phyloP scores from a whole-genome alignment of 148 eudicot species.

The Polygonum maritimum region DNA sequence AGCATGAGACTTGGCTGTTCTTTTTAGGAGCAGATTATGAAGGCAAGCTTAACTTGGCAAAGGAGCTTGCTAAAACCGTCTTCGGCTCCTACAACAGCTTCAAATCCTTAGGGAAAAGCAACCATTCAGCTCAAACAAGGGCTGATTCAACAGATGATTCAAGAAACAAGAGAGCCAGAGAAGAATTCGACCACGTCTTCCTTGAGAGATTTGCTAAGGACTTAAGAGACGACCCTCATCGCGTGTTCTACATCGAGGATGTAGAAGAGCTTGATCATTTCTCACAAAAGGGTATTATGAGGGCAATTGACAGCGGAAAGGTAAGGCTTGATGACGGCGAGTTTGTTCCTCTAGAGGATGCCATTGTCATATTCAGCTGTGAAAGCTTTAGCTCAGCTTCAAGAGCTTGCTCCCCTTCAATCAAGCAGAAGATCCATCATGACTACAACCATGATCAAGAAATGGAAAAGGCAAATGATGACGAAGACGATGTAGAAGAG shows the following conservation, averaged over 20 bases:
- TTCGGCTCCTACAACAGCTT: constrained; percentile 28
- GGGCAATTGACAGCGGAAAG: constrained; percentile 41
- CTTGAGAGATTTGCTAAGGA: constrained; percentile 41
- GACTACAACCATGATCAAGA: constrained; percentile 11
- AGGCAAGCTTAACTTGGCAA: constrained; percentile 32
- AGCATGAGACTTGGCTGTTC: constrained; percentile 36
- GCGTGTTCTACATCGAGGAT: constrained; percentile 60
- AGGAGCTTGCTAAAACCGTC: constrained; percentile 33
- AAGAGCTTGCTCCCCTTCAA: constrained; percentile 47
- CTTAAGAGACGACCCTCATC: constrained; percentile 44
- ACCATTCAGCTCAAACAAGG: not conserved
- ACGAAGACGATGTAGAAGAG: constrained; percentile 16
- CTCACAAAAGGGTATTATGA: constrained; percentile 34
- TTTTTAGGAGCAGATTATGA: constrained; percentile 32
- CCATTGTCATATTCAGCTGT: constrained; percentile 56
- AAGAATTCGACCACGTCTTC: constrained; percentile 17
- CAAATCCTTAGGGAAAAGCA: constrained; percentile 24
- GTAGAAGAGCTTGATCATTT: constrained; percentile 44
- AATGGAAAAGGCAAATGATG: constrained; percentile 15
- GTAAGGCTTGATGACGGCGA: constrained; percentile 25
- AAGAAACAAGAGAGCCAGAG: not conserved
- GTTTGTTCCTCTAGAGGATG: constrained; percentile 37
- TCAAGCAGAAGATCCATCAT: constrained; percentile 21
- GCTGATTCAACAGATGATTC: constrained; percentile 16
- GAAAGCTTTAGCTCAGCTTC: constrained; percentile 49